Evolutionary conservation across 192 early-diverging fungal species (phyloP).

Genomic region (Linnemannia hyalina): DNA sequence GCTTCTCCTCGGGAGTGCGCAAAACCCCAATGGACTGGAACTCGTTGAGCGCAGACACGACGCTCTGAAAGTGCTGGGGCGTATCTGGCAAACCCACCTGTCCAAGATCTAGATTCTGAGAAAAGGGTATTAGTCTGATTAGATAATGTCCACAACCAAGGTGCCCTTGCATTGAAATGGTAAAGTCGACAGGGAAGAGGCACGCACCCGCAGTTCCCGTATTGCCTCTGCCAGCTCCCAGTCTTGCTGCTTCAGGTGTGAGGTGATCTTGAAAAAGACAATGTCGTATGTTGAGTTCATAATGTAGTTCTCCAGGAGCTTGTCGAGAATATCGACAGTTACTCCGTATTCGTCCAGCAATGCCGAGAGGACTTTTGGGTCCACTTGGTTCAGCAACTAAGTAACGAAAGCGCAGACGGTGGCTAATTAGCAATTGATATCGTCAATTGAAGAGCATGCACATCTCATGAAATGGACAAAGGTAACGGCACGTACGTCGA

Average conservation of each 20-base stretch:
- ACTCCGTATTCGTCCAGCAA: conserved; percentile 31
- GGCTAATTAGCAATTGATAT: background rate
- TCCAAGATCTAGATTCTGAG: conserved; percentile 58
- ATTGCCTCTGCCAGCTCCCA: conserved; percentile 52
- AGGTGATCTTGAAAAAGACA: conserved; percentile 65
- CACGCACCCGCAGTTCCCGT: conserved; percentile 42
- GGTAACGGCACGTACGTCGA: conserved; percentile 12
- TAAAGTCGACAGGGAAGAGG: background rate
- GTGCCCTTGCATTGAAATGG: background rate
- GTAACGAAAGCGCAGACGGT: background rate
- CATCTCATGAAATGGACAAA: background rate
- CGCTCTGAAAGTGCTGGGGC: conserved; percentile 40
- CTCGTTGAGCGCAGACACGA: conserved; percentile 52
- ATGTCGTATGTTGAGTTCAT: conserved; percentile 70
- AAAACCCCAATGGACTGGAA: conserved; percentile 61
- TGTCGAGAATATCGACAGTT: conserved; percentile 34
- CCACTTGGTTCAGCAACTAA: conserved; percentile 48
- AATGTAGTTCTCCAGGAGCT: conserved; percentile 60
- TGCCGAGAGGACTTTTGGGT: conserved; percentile 13
- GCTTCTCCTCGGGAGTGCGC: conserved; percentile 64
- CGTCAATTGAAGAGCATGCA: background rate
- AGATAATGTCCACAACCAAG: background rate
- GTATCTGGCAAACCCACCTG: conserved; percentile 62
- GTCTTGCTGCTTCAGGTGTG: conserved; percentile 54
- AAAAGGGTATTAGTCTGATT: background rate